A percentile compares a stretch with the other conserved stretches of the same genome.
Conservation (phyloP, 495 filamentous ascomycete genomes). For the Immersiella caudata region DNA sequence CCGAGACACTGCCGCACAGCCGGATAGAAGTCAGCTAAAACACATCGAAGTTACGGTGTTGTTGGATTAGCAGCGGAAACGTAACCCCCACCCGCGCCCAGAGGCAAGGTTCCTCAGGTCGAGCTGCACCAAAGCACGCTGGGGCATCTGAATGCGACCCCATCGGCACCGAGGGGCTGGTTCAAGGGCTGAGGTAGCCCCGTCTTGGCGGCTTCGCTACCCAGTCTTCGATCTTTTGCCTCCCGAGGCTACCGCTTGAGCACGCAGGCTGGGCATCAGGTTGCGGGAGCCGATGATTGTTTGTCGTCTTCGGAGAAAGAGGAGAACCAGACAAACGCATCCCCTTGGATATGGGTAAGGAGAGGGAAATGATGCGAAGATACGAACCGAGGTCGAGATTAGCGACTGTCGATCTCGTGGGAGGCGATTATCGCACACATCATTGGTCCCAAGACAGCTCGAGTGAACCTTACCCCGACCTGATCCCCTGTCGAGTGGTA, state of each 20-base stretch:
- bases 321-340: background rate
- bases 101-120: background rate
- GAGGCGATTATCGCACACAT: background rate
- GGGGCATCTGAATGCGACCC: background rate
- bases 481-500: background rate
- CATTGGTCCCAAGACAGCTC: constrained; percentile 7
- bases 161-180: background rate
- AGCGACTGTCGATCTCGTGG: constrained; percentile 15
- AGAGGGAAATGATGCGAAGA: constrained; percentile 13
- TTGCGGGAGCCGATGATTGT: background rate
- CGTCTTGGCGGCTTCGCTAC: background rate
- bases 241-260: background rate
- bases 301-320: background rate
- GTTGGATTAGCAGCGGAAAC: background rate
- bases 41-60: no score
- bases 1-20: background rate
- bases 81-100: background rate
- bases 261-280: background rate
- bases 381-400: constrained; percentile 10
- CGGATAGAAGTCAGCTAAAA: background rate
- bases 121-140: background rate
- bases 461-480: background rate
- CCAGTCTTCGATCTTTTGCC: background rate
- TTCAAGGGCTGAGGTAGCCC: background rate
- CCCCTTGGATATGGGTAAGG: background rate